Conservation (phyloP, 2,329 filamentous ascomycete genomes). For the Neoscytalidium dimidiatum region DNA sequence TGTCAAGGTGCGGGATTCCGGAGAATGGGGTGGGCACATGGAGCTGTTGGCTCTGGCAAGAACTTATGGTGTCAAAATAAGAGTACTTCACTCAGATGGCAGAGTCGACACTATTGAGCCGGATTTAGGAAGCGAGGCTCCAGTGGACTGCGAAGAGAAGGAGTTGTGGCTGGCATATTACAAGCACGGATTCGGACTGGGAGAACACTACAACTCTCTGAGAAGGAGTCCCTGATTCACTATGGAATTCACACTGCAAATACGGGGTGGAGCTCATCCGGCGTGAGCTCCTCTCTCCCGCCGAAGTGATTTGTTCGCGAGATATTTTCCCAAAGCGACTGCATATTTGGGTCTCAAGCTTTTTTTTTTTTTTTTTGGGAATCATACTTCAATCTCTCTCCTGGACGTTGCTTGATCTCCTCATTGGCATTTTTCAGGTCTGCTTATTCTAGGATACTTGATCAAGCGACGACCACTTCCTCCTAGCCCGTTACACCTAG, state of each 20-base stretch:
- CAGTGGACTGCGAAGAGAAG: conserved; percentile 48
- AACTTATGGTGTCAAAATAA: conserved; percentile 77
- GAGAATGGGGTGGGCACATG: conserved; percentile 94
- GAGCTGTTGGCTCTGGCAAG: conserved; percentile 84
- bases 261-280: background rate
- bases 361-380: too few relatives aligned
- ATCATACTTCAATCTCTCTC: too few relatives aligned
- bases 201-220: conserved; percentile 96
- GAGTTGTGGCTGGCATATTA: conserved; percentile 94
- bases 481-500: too few relatives aligned
- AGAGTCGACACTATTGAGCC: conserved; percentile 73
- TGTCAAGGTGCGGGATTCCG: conserved; percentile 77
- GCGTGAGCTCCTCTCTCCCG: too few relatives aligned
- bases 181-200: conserved; percentile 86
- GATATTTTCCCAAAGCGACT: too few relatives aligned
- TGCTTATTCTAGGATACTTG: too few relatives aligned
- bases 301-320: too few relatives aligned
- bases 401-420: too few relatives aligned
- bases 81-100: conserved; percentile 81
- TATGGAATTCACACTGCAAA: background rate
- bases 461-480: too few relatives aligned
- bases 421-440: too few relatives aligned
- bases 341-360: too few relatives aligned
- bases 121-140: conserved; percentile 41
- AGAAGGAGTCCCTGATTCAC: conserved; percentile 31